These are phyloP conservation scores for Eremochloa ophiuroides DNA, from an alignment of 176 grass and related monocot species.

Conservation along the genomic window DNA sequence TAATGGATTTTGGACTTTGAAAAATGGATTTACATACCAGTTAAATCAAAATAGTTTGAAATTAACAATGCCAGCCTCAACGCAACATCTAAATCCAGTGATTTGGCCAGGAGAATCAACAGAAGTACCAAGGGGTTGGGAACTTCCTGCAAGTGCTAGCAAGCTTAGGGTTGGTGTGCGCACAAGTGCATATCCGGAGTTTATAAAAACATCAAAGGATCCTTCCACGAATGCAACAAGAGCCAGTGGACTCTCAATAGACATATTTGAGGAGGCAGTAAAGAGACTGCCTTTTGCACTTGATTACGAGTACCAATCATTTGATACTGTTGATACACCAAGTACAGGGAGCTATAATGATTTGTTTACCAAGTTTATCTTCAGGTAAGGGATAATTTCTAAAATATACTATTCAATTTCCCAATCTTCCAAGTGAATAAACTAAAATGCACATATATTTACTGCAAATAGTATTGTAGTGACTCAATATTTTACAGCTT, in stretches of 20 bases:
- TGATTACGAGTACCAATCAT: constrained; percentile 27
- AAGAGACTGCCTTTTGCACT: constrained; percentile 37
- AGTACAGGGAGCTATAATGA: constrained; percentile 25
- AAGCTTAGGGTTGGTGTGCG: constrained; percentile 41
- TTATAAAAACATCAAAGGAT: constrained; percentile 13
- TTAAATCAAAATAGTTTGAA: constrained; percentile 2
- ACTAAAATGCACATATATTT: background rate
- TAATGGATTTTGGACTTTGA: background rate
- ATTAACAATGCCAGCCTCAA: background rate
- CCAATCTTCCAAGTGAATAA: background rate
- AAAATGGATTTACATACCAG: constrained; percentile 14
- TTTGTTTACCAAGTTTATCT: constrained; percentile 41
- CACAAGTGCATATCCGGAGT: background rate
- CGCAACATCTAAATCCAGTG: constrained; percentile 3
- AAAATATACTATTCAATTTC: background rate
- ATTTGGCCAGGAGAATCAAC: constrained; percentile 51
- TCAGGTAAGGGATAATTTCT: background rate
- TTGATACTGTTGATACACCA: background rate
- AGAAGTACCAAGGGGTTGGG: constrained; percentile 41
- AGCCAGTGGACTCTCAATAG: constrained; percentile 5
- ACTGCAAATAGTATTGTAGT: background rate
- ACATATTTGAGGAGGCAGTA: constrained; percentile 32
- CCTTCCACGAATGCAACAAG: constrained; percentile 19
- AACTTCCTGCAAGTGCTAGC: background rate
- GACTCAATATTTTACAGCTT: background rate